Conservation (phyloP, 2,329 filamentous ascomycete species). For the Fusarium sp. region DNA sequence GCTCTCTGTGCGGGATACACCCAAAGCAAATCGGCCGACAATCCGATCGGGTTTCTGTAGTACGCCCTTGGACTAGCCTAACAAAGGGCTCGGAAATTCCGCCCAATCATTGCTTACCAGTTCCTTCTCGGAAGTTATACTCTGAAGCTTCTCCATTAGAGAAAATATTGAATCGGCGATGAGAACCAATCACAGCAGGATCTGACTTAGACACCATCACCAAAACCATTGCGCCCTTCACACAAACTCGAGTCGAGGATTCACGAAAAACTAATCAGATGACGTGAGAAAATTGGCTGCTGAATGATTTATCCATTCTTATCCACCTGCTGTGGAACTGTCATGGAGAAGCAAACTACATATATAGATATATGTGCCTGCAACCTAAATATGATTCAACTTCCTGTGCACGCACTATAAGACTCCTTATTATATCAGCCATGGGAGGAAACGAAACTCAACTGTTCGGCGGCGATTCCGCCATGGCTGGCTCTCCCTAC, state of each 20-base stretch:
- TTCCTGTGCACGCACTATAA: neutral
- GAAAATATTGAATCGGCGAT: conserved; percentile 16
- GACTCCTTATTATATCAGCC: neutral
- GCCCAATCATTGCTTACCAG: neutral
- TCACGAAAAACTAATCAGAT: conserved; percentile 2
- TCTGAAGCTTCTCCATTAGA: neutral
- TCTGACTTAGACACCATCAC: conserved; percentile 6
- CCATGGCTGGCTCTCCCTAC: neutral
- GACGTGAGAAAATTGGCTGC: neutral
- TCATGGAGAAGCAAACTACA: neutral
- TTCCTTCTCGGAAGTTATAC: neutral
- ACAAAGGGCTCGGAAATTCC: neutral
- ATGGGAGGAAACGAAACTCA: conserved; percentile 21
- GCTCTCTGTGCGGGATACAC: neutral
- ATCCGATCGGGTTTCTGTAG: neutral
- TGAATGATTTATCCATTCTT: neutral
- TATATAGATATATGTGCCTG: conserved; percentile 1
- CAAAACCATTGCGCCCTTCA: conserved; percentile 6
- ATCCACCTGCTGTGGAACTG: conserved; percentile 17
- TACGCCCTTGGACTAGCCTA: neutral
- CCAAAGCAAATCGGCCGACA: neutral
- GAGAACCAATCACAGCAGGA: conserved; percentile 12
- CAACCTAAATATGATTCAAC: neutral
- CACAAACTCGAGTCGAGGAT: conserved; percentile 8
- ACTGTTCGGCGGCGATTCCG: conserved; percentile 5